Conservation (phyloP, 2,329 filamentous ascomycete species). For the Penicillium sp. region DNA sequence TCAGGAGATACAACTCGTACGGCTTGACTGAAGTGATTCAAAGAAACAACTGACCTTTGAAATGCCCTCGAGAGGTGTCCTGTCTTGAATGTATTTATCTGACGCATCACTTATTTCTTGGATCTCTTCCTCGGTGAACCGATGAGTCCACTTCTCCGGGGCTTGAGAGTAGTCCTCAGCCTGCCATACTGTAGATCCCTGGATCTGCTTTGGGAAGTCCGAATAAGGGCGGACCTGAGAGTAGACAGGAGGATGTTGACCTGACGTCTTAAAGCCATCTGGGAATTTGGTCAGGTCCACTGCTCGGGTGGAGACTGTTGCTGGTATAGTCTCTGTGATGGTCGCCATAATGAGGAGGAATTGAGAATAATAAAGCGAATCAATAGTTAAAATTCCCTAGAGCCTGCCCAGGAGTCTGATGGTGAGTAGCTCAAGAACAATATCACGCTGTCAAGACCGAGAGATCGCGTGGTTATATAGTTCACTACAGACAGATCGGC, state of each 20-base stretch:
- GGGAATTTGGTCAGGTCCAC: slow-evolving; percentile 50
- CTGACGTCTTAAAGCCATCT: slow-evolving; percentile 65
- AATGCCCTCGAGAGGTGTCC: slow-evolving; percentile 68
- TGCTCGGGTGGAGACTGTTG: neutral
- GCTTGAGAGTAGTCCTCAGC: slow-evolving; percentile 61
- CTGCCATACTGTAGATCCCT: slow-evolving; percentile 69
- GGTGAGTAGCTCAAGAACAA: neutral
- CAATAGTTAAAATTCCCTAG: neutral
- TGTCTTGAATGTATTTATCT: slow-evolving; percentile 65
- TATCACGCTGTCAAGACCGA: neutral
- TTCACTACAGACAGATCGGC: neutral
- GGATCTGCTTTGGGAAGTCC: slow-evolving; percentile 68
- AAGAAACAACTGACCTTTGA: slow-evolving; percentile 47
- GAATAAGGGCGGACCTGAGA: slow-evolving; percentile 62
- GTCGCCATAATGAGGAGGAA: neutral
- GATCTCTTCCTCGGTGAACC: slow-evolving; percentile 64
- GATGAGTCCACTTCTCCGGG: slow-evolving; percentile 69
- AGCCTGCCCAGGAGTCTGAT: neutral
- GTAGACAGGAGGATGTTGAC: slow-evolving; percentile 69
- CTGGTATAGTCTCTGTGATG: neutral
- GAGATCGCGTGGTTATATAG: slow-evolving; percentile 7
- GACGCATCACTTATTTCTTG: slow-evolving; percentile 64
- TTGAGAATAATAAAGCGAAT: neutral
- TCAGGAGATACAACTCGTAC: neutral
- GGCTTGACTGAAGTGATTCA: neutral